Base-by-base conservation (phyloP, 2,329 filamentous ascomycete genomes). In the Cryphonectria nitschkei region DNA sequence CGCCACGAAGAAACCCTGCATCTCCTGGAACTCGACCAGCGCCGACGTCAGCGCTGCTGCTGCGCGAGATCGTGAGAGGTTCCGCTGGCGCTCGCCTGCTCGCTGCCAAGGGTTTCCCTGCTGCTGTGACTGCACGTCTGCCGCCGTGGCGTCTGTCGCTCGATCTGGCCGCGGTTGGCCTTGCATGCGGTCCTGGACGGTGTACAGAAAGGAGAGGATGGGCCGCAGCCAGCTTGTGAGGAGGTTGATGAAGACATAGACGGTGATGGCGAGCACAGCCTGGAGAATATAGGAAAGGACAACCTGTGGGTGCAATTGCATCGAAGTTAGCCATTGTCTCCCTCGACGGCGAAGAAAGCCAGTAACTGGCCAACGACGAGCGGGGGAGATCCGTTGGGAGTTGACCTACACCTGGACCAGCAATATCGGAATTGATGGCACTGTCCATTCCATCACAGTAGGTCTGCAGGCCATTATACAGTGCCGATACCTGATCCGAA, bases 11-110 rank as follows among this genome's bases (percentile, higher is more conserved):
- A 74, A 77, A 13, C 72, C 70, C 62, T 77, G 75, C 0, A 75
- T 70, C 56, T 78, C 76, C 46, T 78, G 76, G 62, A 76, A 76
- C 72, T 76, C 75, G 65, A 75, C 72, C 29, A 76, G 65, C 0
- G 74, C 72, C 1, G 71, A 71, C 6, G 70, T 74, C 29, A 75
- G 58, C 16, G 75, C 74, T 19, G 70, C 70, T 26, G 66, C 68
- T 7, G 73, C 65, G 8, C 74, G 67, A 1, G 74, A 75, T 13
- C 60, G 52, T 7, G 72, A 58, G n/a, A 75, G 62, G 26, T 54
- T 46, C 37, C 46, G 37, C 67, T 73, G 73, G 46, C 68, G 70
- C 43, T 70, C 70, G 41, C 65, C 68, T 22, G 70, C 70, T 0
- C 68, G 68, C 39, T 68, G 65, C 68, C 65, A 70, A 2, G 68